Evolutionary conservation across 1,284 basidiomycete genomes (phyloP).

Genomic region (Ganoderma multipileum): DNA sequence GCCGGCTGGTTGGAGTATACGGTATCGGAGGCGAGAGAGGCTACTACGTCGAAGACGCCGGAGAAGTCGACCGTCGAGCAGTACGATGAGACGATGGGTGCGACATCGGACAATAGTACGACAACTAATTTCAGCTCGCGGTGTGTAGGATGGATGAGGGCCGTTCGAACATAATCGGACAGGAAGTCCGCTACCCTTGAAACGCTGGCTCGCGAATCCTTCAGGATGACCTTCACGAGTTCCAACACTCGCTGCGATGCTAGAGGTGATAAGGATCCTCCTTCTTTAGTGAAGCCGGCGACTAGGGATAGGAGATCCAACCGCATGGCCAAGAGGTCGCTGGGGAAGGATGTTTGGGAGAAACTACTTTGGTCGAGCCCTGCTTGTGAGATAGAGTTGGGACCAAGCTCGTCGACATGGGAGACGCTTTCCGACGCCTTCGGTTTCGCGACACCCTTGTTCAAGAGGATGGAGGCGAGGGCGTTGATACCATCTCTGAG

Average conservation of each 20-base stretch:
- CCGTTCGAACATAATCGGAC: conserved; percentile 52
- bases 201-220: conserved; percentile 52
- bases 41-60: conserved; percentile 62
- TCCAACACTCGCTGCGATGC: conserved; percentile 63
- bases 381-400: conserved; percentile 31
- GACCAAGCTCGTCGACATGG: conserved; percentile 26
- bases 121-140: conserved; percentile 58
- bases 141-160: conserved; percentile 52
- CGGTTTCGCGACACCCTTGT: conserved; percentile 51
- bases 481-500: conserved; percentile 76
- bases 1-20: conserved; percentile 57
- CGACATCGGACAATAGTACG: conserved; percentile 61
- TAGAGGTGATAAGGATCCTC: conserved; percentile 57
- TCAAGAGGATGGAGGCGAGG: conserved; percentile 61
- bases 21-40: conserved; percentile 53
- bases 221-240: conserved; percentile 64
- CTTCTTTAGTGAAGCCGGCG: conserved; percentile 58
- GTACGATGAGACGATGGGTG: conserved; percentile 63
- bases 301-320: conserved; percentile 72
- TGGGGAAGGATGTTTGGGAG: conserved; percentile 50
- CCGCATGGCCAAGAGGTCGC: conserved; percentile 64
- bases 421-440: conserved; percentile 49
- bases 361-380: conserved; percentile 43
- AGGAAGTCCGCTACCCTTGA: conserved; percentile 58
- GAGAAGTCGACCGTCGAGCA: conserved; percentile 66